These are phyloP conservation scores for Golubevia sp. DNA, from an alignment of 1,284 basidiomycete species.

Conservation along the genomic window DNA sequence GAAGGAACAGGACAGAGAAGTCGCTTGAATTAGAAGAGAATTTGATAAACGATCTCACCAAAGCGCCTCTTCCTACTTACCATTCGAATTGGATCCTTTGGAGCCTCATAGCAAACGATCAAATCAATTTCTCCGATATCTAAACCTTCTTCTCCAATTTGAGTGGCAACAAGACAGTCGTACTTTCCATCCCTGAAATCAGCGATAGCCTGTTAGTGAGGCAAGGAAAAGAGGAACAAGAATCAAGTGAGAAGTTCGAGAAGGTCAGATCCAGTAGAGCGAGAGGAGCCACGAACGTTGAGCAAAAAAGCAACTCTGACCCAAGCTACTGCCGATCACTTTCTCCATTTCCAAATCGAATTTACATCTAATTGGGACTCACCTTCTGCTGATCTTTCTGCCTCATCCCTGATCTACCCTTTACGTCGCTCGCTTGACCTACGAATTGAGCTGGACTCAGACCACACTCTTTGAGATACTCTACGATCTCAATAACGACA, in stretches of 20 bases:
- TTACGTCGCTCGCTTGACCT: constrained; percentile 84
- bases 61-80: constrained; percentile 65
- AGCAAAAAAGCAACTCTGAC: neutral
- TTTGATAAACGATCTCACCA: neutral
- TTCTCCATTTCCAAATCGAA: constrained; percentile 85
- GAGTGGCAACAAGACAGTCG: constrained; percentile 94
- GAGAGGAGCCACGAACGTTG: neutral
- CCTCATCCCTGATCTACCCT: constrained; percentile 81
- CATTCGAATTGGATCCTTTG: constrained; percentile 95
- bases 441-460: constrained; percentile 82
- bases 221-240: neutral
- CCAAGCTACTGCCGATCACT: constrained; percentile 84
- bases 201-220: constrained; percentile 70
- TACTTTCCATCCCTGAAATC: constrained; percentile 85
- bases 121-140: constrained; percentile 99
- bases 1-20: neutral
- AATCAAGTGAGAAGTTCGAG: constrained; percentile 7
- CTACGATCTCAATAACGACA: constrained; percentile 87
- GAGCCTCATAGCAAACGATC: constrained; percentile 94
- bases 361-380: constrained; percentile 23
- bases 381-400: constrained; percentile 92
- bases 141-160: constrained; percentile 97
- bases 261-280: neutral
- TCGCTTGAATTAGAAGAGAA: too few species aligned
- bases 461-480: constrained; percentile 69